Evolutionary conservation across 805 yeast species (phyloP), one percentile per base, ranked within the genome.

Genomic region (Ogataea haglerorum): DNA sequence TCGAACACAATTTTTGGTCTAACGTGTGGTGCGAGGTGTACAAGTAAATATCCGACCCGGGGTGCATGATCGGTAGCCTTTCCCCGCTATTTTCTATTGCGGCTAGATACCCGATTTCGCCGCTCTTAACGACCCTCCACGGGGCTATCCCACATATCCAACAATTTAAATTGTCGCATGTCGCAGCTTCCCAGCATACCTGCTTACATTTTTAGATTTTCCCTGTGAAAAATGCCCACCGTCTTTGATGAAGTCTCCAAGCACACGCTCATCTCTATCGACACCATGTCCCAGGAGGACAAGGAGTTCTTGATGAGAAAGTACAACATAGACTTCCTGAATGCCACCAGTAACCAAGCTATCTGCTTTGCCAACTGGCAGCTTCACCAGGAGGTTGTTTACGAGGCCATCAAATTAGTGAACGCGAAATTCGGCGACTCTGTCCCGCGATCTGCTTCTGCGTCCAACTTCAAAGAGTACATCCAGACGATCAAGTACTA

Each of bases 281-380:
- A 56, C 49, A 53, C 60, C 10, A 45, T 52, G 49, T 36, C 43
- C 27, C 39, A 44, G 19, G 60, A 55, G 43, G 54, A 50, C 29
- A 40, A 47, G 10, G 46, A 51, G 37, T 54, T 28, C 36, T 47
- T 46, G 31, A 25, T 18, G 10, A 42, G 36, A 9, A 27, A 31
- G 10, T 43, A 42, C 33, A 46, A 39, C 6, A 30, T 53, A 18
- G 37, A 47, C 26, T 58, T 58, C 34, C 25, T 45, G 26, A 54
- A 56, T 40, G 61, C 63, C 10, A 58, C 61, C 33, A 55, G 60
- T 3, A 58, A 58, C 43, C 61, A 58, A 45, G 59, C 49, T 17
- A 56, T 56, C 34, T 40, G 48, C 30, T 56, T 38, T 34, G 41
- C 24, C 33, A 46, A 51, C 28, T 56, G 60, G 61, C 10, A 40